A percentile compares a stretch with the other conserved stretches of the same genome.
phyloP scores from a whole-genome alignment of 805 yeast species.

The Yamadazyma akitaensis region DNA sequence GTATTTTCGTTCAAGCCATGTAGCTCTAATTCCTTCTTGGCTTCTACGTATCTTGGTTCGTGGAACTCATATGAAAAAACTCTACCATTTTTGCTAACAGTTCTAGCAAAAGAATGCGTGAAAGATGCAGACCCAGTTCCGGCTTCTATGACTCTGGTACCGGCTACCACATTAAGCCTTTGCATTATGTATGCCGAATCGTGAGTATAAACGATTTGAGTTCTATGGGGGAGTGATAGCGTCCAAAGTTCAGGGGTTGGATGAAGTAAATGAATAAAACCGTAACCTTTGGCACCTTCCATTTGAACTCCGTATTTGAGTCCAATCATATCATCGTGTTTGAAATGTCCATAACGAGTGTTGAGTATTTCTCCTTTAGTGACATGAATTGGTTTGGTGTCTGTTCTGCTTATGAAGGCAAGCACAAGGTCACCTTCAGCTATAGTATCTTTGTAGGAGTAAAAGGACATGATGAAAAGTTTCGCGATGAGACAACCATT shows the following conservation, averaged over 20 bases:
- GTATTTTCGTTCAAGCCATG: constrained; percentile 64
- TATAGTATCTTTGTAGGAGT: constrained; percentile 60
- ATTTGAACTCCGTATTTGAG: constrained; percentile 81
- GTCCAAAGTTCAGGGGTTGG: constrained; percentile 98
- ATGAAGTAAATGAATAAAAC: constrained; percentile 81
- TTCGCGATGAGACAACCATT: constrained; percentile 2
- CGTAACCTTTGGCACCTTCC: constrained; percentile 68
- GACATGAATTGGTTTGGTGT: constrained; percentile 70
- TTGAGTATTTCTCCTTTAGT: constrained; percentile 60
- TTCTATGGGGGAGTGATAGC: constrained; percentile 90
- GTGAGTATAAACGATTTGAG: constrained; percentile 95
- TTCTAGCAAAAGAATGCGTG: constrained; percentile 87
- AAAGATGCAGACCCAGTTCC: constrained; percentile 98
- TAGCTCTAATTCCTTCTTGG: constrained; percentile 66
- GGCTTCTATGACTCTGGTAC: constrained; percentile 85
- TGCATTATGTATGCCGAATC: constrained; percentile 91
- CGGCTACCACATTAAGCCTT: constrained; percentile 68
- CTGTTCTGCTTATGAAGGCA: constrained; percentile 79
- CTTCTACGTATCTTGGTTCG: constrained; percentile 76
- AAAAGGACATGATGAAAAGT: constrained; percentile 42
- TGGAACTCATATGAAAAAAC: constrained; percentile 91
- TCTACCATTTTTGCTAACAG: constrained; percentile 58
- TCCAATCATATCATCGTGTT: constrained; percentile 82
- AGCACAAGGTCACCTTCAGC: constrained; percentile 85
- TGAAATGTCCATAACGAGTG: constrained; percentile 87